These are phyloP conservation scores for Epichloe elymi DNA, from an alignment of 2,329 filamentous ascomycete genomes.

Conservation along the genomic window DNA sequence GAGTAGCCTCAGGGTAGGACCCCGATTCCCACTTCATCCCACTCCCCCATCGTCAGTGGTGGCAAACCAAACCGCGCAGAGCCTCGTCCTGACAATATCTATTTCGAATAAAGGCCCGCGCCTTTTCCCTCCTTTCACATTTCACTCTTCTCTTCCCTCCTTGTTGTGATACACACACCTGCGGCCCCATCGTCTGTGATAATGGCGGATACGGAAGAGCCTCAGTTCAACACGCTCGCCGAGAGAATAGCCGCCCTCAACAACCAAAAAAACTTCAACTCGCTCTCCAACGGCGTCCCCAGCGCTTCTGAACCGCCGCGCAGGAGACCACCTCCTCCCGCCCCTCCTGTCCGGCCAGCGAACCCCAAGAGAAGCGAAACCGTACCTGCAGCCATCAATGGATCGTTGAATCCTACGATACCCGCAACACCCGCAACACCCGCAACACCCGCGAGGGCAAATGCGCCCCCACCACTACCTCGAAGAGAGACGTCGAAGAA, in stretches of 20 bases:
- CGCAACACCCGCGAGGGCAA: conserved; percentile 25
- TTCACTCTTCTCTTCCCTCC: no score
- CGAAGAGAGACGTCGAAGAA: conserved; percentile 13
- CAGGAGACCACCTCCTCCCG: conserved; percentile 23
- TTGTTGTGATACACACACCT: no score
- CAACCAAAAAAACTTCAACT: conserved; percentile 43
- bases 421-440: conserved; percentile 28
- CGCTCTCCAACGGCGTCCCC: conserved; percentile 10
- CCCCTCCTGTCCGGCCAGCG: conserved; percentile 29
- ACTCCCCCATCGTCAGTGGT: neutral
- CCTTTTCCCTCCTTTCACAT: neutral
- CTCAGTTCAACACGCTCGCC: conserved; percentile 45
- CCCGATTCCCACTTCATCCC: neutral
- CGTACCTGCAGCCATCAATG: conserved; percentile 12
- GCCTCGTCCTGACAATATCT: neutral
- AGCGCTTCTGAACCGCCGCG: conserved; percentile 25
- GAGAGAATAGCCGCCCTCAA: conserved; percentile 54
- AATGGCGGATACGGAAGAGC: conserved; percentile 51
- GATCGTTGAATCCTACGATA: conserved; percentile 13
- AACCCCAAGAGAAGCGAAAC: conserved; percentile 24
- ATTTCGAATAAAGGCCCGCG: neutral
- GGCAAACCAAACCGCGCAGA: neutral
- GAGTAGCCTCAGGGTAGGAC: no score
- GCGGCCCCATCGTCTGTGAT: neutral
- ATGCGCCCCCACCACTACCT: conserved; percentile 23